These are phyloP conservation scores for Claviceps cyperi DNA, from an alignment of 2,329 filamentous ascomycete genomes.

Conservation along the genomic window DNA sequence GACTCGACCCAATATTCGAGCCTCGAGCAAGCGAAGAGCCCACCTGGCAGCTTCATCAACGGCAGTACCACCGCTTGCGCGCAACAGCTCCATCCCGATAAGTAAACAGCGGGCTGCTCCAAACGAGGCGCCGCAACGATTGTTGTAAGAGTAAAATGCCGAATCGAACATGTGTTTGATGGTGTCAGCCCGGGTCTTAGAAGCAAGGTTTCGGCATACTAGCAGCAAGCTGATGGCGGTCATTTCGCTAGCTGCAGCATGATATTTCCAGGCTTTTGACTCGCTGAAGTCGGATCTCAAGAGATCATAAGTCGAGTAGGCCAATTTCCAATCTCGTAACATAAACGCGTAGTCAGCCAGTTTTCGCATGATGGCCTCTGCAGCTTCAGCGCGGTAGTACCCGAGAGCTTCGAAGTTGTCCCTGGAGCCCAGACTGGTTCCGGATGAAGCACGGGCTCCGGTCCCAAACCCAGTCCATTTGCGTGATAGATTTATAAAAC, in stretches of 20 bases:
- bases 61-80: slow-evolving; percentile 62
- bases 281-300: slow-evolving; percentile 79
- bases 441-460: slow-evolving; percentile 44
- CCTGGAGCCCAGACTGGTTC: slow-evolving; percentile 32
- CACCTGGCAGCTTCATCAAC: slow-evolving; percentile 80
- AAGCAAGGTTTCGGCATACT: slow-evolving; percentile 53
- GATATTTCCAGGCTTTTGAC: slow-evolving; percentile 93
- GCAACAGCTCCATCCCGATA: slow-evolving; percentile 67
- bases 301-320: slow-evolving; percentile 83
- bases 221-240: slow-evolving; percentile 72
- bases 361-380: slow-evolving; percentile 85
- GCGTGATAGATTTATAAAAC: slow-evolving; percentile 89
- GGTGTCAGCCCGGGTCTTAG: slow-evolving; percentile 65
- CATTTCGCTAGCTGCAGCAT: slow-evolving; percentile 93
- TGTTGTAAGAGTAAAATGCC: slow-evolving; percentile 83
- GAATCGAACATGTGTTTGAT: slow-evolving; percentile 81
- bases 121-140: slow-evolving; percentile 65
- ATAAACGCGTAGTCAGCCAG: slow-evolving; percentile 93
- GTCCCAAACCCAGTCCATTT: slow-evolving; percentile 75
- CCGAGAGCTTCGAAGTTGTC: slow-evolving; percentile 70
- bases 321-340: slow-evolving; percentile 89
- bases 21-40: slow-evolving; percentile 68
- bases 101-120: slow-evolving; percentile 66
- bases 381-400: slow-evolving; percentile 69
- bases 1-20: slow-evolving; percentile 56